phyloP scores from a whole-genome alignment of 768 basidiomycete genomes.

The Termitomyces sp. region DNA sequence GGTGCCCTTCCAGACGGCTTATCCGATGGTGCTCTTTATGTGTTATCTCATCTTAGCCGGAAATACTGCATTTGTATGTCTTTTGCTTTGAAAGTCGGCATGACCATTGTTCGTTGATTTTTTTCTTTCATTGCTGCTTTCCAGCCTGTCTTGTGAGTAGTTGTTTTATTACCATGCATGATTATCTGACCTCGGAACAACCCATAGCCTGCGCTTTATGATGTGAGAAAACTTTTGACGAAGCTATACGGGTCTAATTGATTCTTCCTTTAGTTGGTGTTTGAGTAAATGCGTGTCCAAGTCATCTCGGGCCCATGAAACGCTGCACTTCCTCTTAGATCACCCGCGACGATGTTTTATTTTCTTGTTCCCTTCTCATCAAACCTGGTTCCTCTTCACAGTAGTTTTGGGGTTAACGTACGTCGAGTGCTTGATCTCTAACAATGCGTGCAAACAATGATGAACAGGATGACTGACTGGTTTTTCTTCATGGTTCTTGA shows the following conservation, averaged over 20 bases:
- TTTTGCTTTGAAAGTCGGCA: neutral
- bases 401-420: constrained; percentile 69
- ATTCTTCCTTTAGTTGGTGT: constrained; percentile 53
- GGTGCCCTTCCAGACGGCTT: constrained; percentile 86
- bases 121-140: neutral
- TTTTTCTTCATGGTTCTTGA: constrained; percentile 86
- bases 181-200: neutral
- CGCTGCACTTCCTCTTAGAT: constrained; percentile 86
- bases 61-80: constrained; percentile 88
- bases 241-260: constrained; percentile 1
- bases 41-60: constrained; percentile 80
- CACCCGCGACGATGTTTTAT: constrained; percentile 92
- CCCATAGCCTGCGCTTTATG: constrained; percentile 62
- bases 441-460: neutral
- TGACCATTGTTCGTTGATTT: neutral
- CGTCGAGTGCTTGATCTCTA: constrained; percentile 14
- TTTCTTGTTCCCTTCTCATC: constrained; percentile 87
- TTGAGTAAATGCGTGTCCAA: constrained; percentile 54
- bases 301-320: constrained; percentile 63
- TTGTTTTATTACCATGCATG: neutral
- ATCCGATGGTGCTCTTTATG: constrained; percentile 71
- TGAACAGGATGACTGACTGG: constrained; percentile 71
- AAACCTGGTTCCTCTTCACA: constrained; percentile 85
- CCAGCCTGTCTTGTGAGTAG: constrained; percentile 81
- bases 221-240: constrained; percentile 51